phyloP scores from a whole-genome alignment of 2,329 filamentous ascomycete genomes.

The Botrytis fabae region DNA sequence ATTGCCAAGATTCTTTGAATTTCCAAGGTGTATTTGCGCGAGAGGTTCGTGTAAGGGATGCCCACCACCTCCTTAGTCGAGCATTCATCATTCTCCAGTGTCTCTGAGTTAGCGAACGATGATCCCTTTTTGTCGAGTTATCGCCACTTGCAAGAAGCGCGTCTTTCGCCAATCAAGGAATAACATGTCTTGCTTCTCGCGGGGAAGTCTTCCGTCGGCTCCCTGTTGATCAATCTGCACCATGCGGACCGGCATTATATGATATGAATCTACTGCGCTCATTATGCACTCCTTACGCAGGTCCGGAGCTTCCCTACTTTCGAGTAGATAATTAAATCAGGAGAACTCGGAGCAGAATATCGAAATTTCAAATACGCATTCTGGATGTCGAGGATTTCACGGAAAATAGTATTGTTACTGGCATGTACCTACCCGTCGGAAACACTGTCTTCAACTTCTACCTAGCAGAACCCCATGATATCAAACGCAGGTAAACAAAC shows the following conservation, averaged over 20 bases:
- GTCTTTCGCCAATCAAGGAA: neutral
- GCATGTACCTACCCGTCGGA: neutral
- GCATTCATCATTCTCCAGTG: slow-evolving; percentile 10
- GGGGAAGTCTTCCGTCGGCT: slow-evolving; percentile 11
- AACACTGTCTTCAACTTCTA: neutral
- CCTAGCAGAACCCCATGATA: neutral
- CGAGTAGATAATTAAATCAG: slow-evolving; percentile 15
- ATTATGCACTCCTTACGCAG: slow-evolving; percentile 14
- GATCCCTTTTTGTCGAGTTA: slow-evolving; percentile 1
- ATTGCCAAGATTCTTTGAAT: neutral
- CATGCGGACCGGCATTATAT: neutral
- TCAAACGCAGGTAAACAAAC: neutral
- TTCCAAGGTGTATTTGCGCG: neutral
- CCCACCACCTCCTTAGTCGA: slow-evolving; percentile 17
- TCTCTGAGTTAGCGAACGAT: slow-evolving; percentile 3
- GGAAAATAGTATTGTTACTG: neutral
- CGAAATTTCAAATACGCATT: neutral
- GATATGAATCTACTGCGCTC: neutral
- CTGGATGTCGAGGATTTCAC: neutral
- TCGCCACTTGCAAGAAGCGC: slow-evolving; percentile 5
- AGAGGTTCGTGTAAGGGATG: slow-evolving; percentile 14
- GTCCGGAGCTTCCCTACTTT: neutral
- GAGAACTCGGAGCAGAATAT: neutral
- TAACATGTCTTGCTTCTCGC: neutral
- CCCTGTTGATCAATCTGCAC: neutral